Conservation (phyloP, 305 asterid genomes). For the Fraxinus paxiana region DNA sequence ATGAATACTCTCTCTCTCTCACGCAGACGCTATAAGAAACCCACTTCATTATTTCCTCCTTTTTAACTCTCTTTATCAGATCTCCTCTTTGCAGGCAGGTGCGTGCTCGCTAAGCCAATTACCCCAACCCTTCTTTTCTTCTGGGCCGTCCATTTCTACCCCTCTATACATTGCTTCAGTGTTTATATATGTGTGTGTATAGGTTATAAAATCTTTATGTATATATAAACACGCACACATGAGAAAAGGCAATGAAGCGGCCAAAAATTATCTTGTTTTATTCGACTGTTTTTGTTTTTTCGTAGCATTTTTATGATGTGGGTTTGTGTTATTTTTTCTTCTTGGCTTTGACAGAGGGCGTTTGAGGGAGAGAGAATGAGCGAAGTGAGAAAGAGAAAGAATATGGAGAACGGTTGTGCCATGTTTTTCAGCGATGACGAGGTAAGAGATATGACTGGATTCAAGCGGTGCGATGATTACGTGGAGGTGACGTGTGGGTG, state of each 20-base stretch:
- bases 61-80: conserved; percentile 28
- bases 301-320: background rate
- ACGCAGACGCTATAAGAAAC: conserved; percentile 18
- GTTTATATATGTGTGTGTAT: background rate
- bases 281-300: conserved; percentile 1
- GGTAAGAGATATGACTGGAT: conserved; percentile 29
- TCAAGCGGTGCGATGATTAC: conserved; percentile 30
- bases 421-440: conserved; percentile 34
- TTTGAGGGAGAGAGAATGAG: background rate
- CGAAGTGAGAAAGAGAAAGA: conserved; percentile 3
- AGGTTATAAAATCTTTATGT: background rate
- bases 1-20: background rate
- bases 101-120: conserved; percentile 27
- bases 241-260: background rate
- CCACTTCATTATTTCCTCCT: conserved; percentile 9
- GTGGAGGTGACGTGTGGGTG: conserved; percentile 59
- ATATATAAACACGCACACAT: background rate
- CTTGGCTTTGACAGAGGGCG: background rate
- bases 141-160: conserved; percentile 10
- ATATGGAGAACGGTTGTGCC: conserved; percentile 8
- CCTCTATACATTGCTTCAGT: background rate
- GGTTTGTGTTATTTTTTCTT: background rate
- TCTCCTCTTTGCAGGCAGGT: conserved; percentile 31
- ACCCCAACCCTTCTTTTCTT: background rate
- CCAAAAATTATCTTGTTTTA: background rate